Evolutionary conservation across 345 rosid genomes (phyloP).

Genomic region (Populus davidiana): DNA sequence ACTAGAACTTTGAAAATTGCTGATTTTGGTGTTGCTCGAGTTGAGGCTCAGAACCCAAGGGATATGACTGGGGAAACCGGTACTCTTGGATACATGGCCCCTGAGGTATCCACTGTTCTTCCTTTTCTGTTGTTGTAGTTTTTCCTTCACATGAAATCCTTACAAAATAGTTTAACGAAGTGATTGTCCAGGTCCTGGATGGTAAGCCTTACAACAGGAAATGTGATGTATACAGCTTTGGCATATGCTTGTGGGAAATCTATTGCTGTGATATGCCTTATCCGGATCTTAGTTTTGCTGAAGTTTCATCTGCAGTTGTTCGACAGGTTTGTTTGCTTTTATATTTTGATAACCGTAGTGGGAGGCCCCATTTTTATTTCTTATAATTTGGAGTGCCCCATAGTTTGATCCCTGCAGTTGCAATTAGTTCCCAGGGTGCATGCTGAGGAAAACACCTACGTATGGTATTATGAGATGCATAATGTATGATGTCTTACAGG

Average conservation of each 20-base stretch:
- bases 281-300: constrained; percentile 33
- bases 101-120: constrained; percentile 25
- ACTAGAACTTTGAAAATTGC: constrained; percentile 31
- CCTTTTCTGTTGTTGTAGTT: neutral
- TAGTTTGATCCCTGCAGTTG: neutral
- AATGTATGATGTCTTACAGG: neutral
- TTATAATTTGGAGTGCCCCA: neutral
- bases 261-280: constrained; percentile 38
- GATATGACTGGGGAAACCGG: constrained; percentile 42
- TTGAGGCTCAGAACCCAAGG: constrained; percentile 37
- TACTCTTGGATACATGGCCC: constrained; percentile 37
- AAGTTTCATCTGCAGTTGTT: constrained; percentile 31
- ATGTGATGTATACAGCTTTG: constrained; percentile 37
- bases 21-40: constrained; percentile 39
- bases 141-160: neutral
- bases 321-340: constrained; percentile 25
- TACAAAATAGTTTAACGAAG: neutral
- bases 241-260: constrained; percentile 38
- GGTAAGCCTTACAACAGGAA: constrained; percentile 37
- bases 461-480: neutral
- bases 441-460: neutral
- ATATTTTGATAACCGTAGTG: neutral
- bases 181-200: constrained; percentile 25
- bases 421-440: neutral
- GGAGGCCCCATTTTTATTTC: neutral